Evolutionary conservation across 352 stramenopile genomes (phyloP).

Genomic region (Phytopythium litorale): DNA sequence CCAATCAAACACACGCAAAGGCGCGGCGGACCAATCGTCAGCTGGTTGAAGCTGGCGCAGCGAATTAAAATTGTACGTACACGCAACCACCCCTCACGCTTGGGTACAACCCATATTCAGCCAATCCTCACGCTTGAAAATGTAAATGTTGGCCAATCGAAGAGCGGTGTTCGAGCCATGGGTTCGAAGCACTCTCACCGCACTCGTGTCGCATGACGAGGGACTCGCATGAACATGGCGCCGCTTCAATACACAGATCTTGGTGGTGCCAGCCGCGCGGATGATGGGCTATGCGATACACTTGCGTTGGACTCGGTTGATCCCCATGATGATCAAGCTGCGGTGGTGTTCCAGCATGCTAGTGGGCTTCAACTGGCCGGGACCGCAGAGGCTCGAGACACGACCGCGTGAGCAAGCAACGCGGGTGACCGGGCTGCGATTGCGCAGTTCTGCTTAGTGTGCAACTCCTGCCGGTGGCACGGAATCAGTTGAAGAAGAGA

Average conservation of each 20-base stretch:
- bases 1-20: neutral
- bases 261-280: neutral
- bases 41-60: constrained; percentile 2
- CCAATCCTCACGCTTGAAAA: neutral
- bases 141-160: neutral
- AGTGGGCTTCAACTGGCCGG: too few species aligned
- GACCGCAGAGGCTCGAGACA: too few species aligned
- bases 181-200: neutral
- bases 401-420: too few species aligned
- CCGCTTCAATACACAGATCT: too few species aligned
- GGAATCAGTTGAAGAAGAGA: too few species aligned
- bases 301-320: neutral
- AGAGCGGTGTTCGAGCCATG: neutral
- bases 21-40: neutral
- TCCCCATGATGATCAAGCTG: neutral
- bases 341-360: too few species aligned
- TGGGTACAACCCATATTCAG: neutral
- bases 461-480: too few species aligned
- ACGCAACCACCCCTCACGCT: neutral
- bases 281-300: neutral
- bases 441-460: too few species aligned
- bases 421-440: too few species aligned
- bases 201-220: neutral
- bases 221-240: too few species aligned
- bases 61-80: constrained; percentile 3